A percentile compares a stretch with the other conserved stretches of the same genome.
Evolutionary conservation across 2,329 filamentous ascomycete species (phyloP).

Genomic region (Phialophora expanda): DNA sequence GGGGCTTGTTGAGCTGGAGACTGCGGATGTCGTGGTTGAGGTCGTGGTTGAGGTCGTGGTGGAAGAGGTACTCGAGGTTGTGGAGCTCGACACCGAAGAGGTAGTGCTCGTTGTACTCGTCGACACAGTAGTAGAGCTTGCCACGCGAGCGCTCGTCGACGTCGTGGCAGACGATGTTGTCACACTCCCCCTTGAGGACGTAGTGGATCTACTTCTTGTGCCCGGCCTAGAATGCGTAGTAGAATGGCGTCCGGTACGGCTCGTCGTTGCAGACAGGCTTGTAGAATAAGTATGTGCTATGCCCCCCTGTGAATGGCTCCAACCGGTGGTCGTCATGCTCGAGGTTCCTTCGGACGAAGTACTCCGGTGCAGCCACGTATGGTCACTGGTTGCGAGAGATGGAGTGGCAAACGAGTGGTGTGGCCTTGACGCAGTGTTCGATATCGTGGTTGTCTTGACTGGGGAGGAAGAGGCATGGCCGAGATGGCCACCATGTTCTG

Average conservation of each 20-base stretch:
- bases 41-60: too few species aligned
- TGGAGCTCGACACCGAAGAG: too few species aligned
- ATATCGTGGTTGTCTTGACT: not conserved
- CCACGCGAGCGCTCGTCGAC: not conserved
- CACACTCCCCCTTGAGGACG: not conserved
- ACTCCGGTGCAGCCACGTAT: not conserved
- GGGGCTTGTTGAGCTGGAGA: not conserved
- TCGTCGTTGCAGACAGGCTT: not conserved
- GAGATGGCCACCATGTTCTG: not conserved
- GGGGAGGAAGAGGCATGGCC: not conserved
- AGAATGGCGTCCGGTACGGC: not conserved
- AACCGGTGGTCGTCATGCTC: not conserved
- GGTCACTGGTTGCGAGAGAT: not conserved
- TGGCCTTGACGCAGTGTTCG: not conserved
- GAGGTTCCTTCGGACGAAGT: not conserved
- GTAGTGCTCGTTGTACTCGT: not conserved
- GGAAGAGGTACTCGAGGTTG: too few species aligned
- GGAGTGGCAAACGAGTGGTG: not conserved
- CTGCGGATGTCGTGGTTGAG: not conserved
- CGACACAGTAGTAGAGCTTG: not conserved
- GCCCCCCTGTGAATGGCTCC: not conserved
- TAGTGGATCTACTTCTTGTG: constrained; percentile 4
- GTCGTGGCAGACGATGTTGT: not conserved
- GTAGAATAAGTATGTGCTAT: not conserved
- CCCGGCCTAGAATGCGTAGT: not conserved